phyloP scores from a whole-genome alignment of 495 filamentous ascomycete species.

The Xanthoparmelia taractica region DNA sequence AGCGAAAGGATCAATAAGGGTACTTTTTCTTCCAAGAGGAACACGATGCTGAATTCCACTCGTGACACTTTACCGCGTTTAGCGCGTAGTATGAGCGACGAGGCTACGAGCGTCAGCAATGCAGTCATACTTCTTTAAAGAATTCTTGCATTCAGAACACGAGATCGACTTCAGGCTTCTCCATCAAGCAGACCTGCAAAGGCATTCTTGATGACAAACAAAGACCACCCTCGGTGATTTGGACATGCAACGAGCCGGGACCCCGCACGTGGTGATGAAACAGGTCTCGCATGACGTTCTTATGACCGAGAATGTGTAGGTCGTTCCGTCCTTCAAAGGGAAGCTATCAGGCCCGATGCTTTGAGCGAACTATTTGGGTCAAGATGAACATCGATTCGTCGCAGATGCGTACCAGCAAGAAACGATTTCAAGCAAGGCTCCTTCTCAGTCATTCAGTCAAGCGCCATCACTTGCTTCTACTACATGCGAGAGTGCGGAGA shows the following conservation, averaged over 20 bases:
- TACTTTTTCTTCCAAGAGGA: background rate
- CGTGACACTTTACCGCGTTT: too few relatives aligned
- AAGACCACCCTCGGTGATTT: background rate
- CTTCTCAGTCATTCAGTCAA: background rate
- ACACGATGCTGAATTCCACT: too few relatives aligned
- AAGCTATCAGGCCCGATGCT: background rate
- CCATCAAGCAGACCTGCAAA: background rate
- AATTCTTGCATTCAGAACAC: background rate
- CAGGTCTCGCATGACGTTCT: background rate
- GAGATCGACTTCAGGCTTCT: background rate
- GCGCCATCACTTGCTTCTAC: background rate
- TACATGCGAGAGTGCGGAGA: background rate
- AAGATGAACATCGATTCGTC: background rate
- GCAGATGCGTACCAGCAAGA: background rate
- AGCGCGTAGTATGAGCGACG: too few relatives aligned
- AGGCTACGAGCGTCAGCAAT: too few relatives aligned
- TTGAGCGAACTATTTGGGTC: background rate
- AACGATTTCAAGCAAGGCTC: background rate
- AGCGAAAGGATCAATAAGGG: background rate
- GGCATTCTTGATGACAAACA: background rate
- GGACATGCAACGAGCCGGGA: background rate
- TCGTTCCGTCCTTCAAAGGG: too few relatives aligned
- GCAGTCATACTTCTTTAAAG: background rate
- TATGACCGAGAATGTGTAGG: too few relatives aligned
- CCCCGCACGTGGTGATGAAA: background rate